Conservation (phyloP, 768 basidiomycete genomes). For the Naganishia onofrii region DNA sequence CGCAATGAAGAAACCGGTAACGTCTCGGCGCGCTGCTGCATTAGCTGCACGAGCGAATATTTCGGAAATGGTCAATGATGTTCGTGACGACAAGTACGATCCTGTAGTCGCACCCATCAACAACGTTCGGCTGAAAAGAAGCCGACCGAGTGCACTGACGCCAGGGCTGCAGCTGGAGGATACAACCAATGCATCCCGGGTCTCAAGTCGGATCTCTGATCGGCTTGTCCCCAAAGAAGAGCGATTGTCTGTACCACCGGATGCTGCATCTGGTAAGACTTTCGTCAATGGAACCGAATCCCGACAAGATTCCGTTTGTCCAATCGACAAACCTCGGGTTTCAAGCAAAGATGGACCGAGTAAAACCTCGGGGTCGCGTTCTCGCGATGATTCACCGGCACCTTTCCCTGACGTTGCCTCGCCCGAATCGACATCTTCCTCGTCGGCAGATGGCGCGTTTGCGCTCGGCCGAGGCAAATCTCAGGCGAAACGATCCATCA, state of each 20-base stretch:
- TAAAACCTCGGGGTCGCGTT: constrained; percentile 9
- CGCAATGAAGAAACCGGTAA: constrained; percentile 31
- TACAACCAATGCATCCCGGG: neutral
- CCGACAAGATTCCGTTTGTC: neutral
- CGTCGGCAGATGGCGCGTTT: constrained; percentile 6
- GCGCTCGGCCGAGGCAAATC: constrained; percentile 41
- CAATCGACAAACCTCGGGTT: neutral
- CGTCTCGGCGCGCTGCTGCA: constrained; percentile 71
- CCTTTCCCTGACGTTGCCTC: constrained; percentile 40
- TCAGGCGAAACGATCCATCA: constrained; percentile 49
- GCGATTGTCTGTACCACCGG: neutral
- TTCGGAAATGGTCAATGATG: constrained; percentile 52
- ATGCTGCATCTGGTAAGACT: neutral
- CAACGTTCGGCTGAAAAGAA: neutral
- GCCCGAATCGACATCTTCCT: constrained; percentile 33
- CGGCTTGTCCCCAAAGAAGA: constrained; percentile 21
- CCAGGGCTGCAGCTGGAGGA: constrained; percentile 58
- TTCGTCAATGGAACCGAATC: neutral
- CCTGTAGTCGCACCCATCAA: constrained; percentile 10
- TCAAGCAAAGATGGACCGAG: neutral
- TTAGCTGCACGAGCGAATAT: constrained; percentile 92
- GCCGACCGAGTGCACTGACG: constrained; percentile 44
- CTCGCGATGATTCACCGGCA: constrained; percentile 28
- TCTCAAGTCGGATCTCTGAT: constrained; percentile 21
- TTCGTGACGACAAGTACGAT: constrained; percentile 29